These are phyloP conservation scores for Citrullus colocynthis DNA, from an alignment of 306 rosid genomes.

Conservation along the genomic window DNA sequence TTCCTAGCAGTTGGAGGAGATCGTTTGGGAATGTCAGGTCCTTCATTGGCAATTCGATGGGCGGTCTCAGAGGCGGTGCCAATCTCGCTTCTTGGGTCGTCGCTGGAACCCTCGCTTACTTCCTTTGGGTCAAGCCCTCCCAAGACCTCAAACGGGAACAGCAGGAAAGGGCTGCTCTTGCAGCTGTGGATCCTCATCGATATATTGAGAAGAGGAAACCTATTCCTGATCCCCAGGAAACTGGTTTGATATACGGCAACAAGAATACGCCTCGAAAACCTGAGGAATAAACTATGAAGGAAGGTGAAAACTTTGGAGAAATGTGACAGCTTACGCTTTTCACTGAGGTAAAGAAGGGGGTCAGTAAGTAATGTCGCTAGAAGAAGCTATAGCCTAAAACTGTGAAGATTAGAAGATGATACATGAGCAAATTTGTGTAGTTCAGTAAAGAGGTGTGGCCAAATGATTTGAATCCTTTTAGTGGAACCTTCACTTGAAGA, in stretches of 20 bases:
- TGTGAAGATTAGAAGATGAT: background rate
- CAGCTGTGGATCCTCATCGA: conserved; percentile 49
- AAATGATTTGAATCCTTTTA: background rate
- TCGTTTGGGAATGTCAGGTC: conserved; percentile 61
- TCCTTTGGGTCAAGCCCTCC: conserved; percentile 87
- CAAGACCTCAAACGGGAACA: conserved; percentile 78
- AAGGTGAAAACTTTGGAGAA: background rate
- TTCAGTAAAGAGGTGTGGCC: background rate
- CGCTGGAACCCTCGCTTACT: conserved; percentile 90
- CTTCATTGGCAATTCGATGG: conserved; percentile 60
- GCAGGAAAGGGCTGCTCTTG: conserved; percentile 62
- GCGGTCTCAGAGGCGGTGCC: conserved; percentile 70
- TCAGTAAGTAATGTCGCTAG: background rate
- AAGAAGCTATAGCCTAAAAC: background rate
- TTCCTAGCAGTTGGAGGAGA: conserved; percentile 69
- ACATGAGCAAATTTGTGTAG: background rate
- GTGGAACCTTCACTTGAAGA: background rate
- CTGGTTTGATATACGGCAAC: conserved; percentile 71
- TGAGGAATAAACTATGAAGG: conserved; percentile 14
- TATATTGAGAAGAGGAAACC: conserved; percentile 76
- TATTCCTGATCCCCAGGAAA: conserved; percentile 81
- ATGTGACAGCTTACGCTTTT: background rate
- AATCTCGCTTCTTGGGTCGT: conserved; percentile 86
- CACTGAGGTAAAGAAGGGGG: background rate
- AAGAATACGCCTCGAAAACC: conserved; percentile 28